Evolutionary conservation across 1,284 basidiomycete species (phyloP).

Genomic region (Cryptococcus amylolentus): DNA sequence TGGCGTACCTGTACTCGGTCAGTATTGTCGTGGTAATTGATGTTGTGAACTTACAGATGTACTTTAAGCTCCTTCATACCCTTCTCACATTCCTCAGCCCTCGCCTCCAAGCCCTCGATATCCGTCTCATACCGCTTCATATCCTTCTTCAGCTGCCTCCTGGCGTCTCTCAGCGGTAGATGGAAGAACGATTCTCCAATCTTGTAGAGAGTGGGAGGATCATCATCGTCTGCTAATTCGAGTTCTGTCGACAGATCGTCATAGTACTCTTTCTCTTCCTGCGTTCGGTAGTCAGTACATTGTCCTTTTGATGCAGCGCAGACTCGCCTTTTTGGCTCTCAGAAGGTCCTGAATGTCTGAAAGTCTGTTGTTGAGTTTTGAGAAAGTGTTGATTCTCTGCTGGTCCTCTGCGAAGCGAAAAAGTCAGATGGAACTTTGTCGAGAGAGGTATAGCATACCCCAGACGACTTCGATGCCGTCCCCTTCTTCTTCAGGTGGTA

Average conservation of each 20-base stretch:
- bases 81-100: constrained; percentile 68
- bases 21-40: background rate
- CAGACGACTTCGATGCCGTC: constrained; percentile 84
- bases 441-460: constrained; percentile 57
- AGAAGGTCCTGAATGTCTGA: constrained; percentile 70
- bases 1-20: constrained; percentile 61
- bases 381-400: constrained; percentile 86
- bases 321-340: constrained; percentile 62
- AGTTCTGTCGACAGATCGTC: constrained; percentile 84
- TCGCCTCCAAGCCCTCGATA: constrained; percentile 57
- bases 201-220: constrained; percentile 78
- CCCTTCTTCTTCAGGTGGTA: constrained; percentile 67
- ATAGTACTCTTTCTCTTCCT: constrained; percentile 90
- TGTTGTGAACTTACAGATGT: constrained; percentile 51
- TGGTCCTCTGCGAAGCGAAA: constrained; percentile 69
- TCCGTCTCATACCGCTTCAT: constrained; percentile 60
- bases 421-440: background rate
- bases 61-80: constrained; percentile 90
- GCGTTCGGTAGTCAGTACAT: background rate
- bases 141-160: constrained; percentile 71
- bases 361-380: constrained; percentile 78
- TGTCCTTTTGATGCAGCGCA: background rate
- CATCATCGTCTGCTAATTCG: constrained; percentile 82
- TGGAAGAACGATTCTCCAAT: constrained; percentile 87
- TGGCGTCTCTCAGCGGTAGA: constrained; percentile 66